phyloP scores from a whole-genome alignment of 2,329 filamentous ascomycete genomes.

The Mycocentrospora acerina region DNA sequence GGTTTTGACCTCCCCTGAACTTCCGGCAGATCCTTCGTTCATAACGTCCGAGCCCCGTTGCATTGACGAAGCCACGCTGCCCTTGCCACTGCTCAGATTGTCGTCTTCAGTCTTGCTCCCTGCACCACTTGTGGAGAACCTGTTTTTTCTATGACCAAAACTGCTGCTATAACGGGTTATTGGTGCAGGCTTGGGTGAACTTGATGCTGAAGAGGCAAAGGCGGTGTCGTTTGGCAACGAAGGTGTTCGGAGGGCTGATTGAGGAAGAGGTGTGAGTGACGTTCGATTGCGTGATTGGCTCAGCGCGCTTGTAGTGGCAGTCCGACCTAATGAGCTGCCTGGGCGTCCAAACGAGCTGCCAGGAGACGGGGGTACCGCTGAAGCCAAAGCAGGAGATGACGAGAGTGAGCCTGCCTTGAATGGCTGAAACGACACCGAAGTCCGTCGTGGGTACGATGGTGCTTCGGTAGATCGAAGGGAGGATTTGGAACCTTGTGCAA shows the following conservation, averaged over 20 bases:
- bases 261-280: constrained; percentile 74
- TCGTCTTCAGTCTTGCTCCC: constrained; percentile 71
- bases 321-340: constrained; percentile 24
- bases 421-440: constrained; percentile 87
- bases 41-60: constrained; percentile 78
- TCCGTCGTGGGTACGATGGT: constrained; percentile 61
- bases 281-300: constrained; percentile 66
- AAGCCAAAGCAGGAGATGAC: constrained; percentile 69
- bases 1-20: constrained; percentile 66
- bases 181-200: constrained; percentile 76
- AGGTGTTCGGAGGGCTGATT: constrained; percentile 68
- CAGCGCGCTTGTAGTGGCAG: constrained; percentile 25
- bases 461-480: constrained; percentile 54
- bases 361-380: constrained; percentile 56
- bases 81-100: constrained; percentile 76
- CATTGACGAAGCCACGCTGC: constrained; percentile 69
- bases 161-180: constrained; percentile 91
- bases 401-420: constrained; percentile 97
- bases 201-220: constrained; percentile 66
- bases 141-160: constrained; percentile 80
- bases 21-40: constrained; percentile 66
- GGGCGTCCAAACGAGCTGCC: constrained; percentile 49
- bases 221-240: constrained; percentile 63
- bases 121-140: constrained; percentile 72
- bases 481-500: constrained; percentile 51